phyloP scores from a whole-genome alignment of 805 yeast species.

The Komagataella phaffii region DNA sequence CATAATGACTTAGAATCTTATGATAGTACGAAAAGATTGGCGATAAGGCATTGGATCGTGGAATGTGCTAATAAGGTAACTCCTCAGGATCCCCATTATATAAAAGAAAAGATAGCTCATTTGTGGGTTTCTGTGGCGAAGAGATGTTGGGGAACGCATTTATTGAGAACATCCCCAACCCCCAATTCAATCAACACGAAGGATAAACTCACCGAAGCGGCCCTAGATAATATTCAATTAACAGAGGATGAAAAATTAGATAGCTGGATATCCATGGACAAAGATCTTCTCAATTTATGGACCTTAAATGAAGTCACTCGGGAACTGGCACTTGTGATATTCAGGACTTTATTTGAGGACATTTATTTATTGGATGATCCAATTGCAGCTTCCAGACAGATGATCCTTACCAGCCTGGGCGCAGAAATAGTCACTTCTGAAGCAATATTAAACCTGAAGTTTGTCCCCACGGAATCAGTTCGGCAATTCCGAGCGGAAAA shows the following conservation, averaged over 20 bases:
- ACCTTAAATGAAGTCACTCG: conserved; percentile 44
- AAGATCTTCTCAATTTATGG: conserved; percentile 67
- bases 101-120: conserved; percentile 80
- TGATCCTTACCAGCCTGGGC: conserved; percentile 69
- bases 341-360: conserved; percentile 86
- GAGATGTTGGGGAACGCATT: conserved; percentile 74
- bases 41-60: conserved; percentile 75
- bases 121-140: conserved; percentile 90
- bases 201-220: conserved; percentile 6
- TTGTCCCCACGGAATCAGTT: conserved; percentile 54
- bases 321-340: conserved; percentile 65
- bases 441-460: conserved; percentile 42
- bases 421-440: conserved; percentile 74
- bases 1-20: conserved; percentile 40
- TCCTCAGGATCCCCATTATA: conserved; percentile 71
- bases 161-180: conserved; percentile 17
- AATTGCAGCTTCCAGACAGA: conserved; percentile 66
- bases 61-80: conserved; percentile 54
- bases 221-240: conserved; percentile 14
- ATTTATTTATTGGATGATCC: conserved; percentile 87
- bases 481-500: conserved; percentile 50
- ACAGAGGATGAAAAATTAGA: conserved; percentile 36
- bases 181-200: conserved; percentile 1
- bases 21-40: conserved; percentile 39
- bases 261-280: conserved; percentile 87